Conservation (phyloP, 768 basidiomycete genomes). For the Gloeophyllum trabeum region DNA sequence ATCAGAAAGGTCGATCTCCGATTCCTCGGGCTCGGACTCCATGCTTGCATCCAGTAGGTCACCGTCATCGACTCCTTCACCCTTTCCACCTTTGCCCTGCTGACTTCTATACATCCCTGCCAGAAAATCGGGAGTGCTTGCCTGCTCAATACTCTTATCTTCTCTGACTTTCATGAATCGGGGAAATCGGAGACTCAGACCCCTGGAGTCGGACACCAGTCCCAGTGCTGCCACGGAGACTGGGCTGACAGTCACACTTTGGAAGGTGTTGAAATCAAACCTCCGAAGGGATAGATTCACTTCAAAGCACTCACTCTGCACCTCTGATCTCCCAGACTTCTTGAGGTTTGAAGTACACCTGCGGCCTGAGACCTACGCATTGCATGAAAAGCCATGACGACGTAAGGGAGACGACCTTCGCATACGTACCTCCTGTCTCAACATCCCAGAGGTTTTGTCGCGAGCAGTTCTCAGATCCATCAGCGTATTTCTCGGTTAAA, state of each 20-base stretch:
- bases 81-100: constrained; percentile 26
- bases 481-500: constrained; percentile 56
- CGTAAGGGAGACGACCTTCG: constrained; percentile 1
- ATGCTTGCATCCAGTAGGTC: constrained; percentile 47
- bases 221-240: constrained; percentile 73
- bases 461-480: constrained; percentile 44
- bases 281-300: too few species aligned
- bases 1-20: too few species aligned
- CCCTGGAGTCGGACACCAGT: constrained; percentile 42
- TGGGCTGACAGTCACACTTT: constrained; percentile 73
- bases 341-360: constrained; percentile 58
- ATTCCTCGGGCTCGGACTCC: constrained; percentile 17
- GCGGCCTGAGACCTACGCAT: constrained; percentile 44
- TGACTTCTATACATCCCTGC: constrained; percentile 61
- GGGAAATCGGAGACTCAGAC: constrained; percentile 81
- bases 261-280: too few species aligned
- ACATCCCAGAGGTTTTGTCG: constrained; percentile 42
- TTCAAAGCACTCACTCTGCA: constrained; percentile 44
- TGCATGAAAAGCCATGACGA: constrained; percentile 1
- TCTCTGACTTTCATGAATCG: constrained; percentile 66
- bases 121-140: constrained; percentile 61
- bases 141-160: constrained; percentile 65
- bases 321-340: constrained; percentile 89
- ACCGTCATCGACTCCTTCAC: constrained; percentile 38
- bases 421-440: constrained; percentile 46